These are phyloP conservation scores for Yarrowia yakushimensis DNA, from an alignment of 805 yeast genomes.

Conservation along the genomic window DNA sequence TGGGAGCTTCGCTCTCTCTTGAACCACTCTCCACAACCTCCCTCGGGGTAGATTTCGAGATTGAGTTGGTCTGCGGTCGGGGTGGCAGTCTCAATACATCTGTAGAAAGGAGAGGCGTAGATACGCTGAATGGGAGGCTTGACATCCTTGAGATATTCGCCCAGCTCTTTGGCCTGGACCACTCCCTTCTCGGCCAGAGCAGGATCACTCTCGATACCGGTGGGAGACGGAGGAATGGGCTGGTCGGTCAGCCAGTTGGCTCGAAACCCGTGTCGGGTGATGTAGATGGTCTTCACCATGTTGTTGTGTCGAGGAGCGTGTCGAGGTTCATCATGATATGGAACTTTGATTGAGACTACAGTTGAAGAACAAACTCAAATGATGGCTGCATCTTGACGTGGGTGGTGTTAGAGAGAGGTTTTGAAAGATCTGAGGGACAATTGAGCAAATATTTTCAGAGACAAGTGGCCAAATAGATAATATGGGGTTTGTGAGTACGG, in stretches of 20 bases:
- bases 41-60: constrained; percentile 61
- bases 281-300: constrained; percentile 35
- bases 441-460: too few relatives aligned
- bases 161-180: constrained; percentile 80
- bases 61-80: constrained; percentile 63
- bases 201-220: constrained; percentile 89
- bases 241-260: constrained; percentile 71
- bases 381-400: not conserved
- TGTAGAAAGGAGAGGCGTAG: constrained; percentile 78
- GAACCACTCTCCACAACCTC: constrained; percentile 93
- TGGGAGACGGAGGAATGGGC: constrained; percentile 67
- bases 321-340: not conserved
- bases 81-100: constrained; percentile 78
- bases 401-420: not conserved
- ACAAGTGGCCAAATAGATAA: too few relatives aligned
- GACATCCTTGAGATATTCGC: constrained; percentile 47
- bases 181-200: constrained; percentile 84
- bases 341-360: not conserved
- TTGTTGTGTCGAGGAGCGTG: not conserved
- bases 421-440: too few relatives aligned
- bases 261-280: constrained; percentile 69
- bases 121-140: constrained; percentile 65
- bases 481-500: too few relatives aligned
- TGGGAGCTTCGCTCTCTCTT: constrained; percentile 46
- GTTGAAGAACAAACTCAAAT: not conserved